A percentile compares a stretch with the other conserved stretches of the same genome.
Evolutionary conservation across 345 rosid genomes (phyloP).

Genomic region (Toxicodendron radicans): DNA sequence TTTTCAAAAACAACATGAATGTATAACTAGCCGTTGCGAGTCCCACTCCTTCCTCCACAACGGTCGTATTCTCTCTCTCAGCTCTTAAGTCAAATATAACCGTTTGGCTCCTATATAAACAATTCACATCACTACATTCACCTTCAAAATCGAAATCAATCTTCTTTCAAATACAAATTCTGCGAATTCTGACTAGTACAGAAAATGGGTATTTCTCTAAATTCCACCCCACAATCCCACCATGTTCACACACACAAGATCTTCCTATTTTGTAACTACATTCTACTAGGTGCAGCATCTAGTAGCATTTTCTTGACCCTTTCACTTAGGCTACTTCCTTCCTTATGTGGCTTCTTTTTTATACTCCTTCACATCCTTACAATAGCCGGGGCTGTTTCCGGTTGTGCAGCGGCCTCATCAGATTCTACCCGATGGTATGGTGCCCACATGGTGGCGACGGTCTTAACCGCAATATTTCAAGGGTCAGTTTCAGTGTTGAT

Average conservation of each 20-base stretch:
- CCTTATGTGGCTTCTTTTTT: constrained; percentile 61
- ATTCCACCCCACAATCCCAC: constrained; percentile 30
- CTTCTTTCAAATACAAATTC: neutral
- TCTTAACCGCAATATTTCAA: constrained; percentile 83
- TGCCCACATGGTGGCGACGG: constrained; percentile 83
- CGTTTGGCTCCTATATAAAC: neutral
- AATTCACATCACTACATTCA: neutral
- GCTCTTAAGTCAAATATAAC: constrained; percentile 7
- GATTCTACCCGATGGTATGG: constrained; percentile 65
- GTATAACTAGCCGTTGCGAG: constrained; percentile 15
- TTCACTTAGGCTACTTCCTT: constrained; percentile 84
- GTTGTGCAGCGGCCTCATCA: constrained; percentile 70
- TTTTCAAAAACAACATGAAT: no score
- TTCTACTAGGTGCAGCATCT: constrained; percentile 84
- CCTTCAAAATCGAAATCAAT: neutral
- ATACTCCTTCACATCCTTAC: constrained; percentile 63
- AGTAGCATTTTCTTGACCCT: constrained; percentile 89
- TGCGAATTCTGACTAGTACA: neutral
- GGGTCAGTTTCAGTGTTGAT: constrained; percentile 84
- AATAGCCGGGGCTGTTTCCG: constrained; percentile 59
- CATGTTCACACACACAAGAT: constrained; percentile 55
- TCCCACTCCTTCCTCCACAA: neutral
- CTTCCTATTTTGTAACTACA: constrained; percentile 82
- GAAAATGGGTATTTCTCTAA: constrained; percentile 33
- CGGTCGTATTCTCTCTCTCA: constrained; percentile 9